Evolutionary conservation across 805 yeast genomes (phyloP).

Genomic region (Ascoidea tarda): DNA sequence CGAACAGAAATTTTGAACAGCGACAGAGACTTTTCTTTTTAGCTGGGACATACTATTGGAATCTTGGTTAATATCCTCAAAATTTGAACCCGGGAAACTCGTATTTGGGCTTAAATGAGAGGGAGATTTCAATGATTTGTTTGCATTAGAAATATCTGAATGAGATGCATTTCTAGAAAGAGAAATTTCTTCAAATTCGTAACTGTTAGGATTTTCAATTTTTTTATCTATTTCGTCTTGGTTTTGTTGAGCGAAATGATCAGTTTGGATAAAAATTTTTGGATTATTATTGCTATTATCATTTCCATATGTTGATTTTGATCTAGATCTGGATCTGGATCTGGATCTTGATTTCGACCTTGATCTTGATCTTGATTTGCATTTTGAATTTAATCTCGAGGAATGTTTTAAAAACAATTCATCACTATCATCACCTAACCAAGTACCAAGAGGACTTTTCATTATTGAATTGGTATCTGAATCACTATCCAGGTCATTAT

Average conservation of each 20-base stretch:
- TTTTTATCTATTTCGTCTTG: too few relatives aligned
- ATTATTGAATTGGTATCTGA: too few relatives aligned
- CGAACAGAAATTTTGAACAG: conserved; percentile 7
- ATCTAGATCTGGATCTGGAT: neutral
- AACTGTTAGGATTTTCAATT: too few relatives aligned
- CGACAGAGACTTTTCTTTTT: conserved; percentile 6
- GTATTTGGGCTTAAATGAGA: neutral
- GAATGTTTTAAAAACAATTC: too few relatives aligned
- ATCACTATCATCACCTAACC: neutral
- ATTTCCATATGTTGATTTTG: neutral
- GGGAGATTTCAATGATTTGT: neutral
- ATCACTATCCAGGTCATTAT: too few relatives aligned
- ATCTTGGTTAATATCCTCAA: neutral
- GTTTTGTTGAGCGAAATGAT: too few relatives aligned
- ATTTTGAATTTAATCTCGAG: neutral
- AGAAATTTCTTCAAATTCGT: too few relatives aligned
- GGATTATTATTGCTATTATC: too few relatives aligned
- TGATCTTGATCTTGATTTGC: neutral
- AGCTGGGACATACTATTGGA: conserved; percentile 1
- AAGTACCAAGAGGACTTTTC: neutral
- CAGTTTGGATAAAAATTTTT: too few relatives aligned
- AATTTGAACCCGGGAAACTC: neutral
- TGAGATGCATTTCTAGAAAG: too few relatives aligned
- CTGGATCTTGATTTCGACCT: neutral
- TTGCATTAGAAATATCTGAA: too few relatives aligned